These are phyloP conservation scores for Pseudogymnoascus sp. DNA, from an alignment of 2,329 filamentous ascomycete species.

Conservation along the genomic window DNA sequence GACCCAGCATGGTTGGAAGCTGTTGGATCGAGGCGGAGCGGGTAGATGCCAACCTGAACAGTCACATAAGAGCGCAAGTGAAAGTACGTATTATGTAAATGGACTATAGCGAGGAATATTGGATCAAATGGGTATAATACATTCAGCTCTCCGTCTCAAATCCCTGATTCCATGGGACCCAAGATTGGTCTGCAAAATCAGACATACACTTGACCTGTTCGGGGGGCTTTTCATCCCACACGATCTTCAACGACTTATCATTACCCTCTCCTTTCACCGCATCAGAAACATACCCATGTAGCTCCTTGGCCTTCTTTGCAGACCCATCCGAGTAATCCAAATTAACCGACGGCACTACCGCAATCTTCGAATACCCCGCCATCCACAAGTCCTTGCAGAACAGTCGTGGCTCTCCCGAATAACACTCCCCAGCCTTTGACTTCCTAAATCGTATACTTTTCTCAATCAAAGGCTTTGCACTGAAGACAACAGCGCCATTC, in stretches of 20 bases:
- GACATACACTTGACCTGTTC: constrained; percentile 18
- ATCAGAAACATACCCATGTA: constrained; percentile 42
- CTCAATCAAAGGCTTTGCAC: constrained; percentile 40
- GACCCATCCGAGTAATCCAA: constrained; percentile 45
- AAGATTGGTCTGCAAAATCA: constrained; percentile 13
- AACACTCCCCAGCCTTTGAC: constrained; percentile 40
- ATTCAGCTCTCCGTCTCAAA: background rate
- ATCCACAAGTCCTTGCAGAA: constrained; percentile 53
- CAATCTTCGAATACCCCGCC: constrained; percentile 43
- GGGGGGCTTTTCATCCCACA: constrained; percentile 15
- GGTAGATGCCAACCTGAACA: too few relatives aligned
- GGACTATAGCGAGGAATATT: background rate
- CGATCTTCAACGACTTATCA: constrained; percentile 12
- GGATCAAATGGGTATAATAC: background rate
- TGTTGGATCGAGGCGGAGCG: too few relatives aligned
- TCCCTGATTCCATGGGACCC: constrained; percentile 13
- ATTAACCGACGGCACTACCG: constrained; percentile 49
- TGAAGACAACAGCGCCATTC: constrained; percentile 48
- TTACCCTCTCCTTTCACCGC: constrained; percentile 26
- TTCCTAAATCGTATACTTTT: constrained; percentile 40
- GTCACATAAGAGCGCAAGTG: background rate
- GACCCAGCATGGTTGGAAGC: background rate
- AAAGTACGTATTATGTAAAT: background rate
- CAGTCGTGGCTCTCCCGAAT: constrained; percentile 46
- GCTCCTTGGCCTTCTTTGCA: constrained; percentile 39